These are phyloP conservation scores for Cladosporium sp. DNA, from an alignment of 2,329 filamentous ascomycete genomes.

Conservation along the genomic window DNA sequence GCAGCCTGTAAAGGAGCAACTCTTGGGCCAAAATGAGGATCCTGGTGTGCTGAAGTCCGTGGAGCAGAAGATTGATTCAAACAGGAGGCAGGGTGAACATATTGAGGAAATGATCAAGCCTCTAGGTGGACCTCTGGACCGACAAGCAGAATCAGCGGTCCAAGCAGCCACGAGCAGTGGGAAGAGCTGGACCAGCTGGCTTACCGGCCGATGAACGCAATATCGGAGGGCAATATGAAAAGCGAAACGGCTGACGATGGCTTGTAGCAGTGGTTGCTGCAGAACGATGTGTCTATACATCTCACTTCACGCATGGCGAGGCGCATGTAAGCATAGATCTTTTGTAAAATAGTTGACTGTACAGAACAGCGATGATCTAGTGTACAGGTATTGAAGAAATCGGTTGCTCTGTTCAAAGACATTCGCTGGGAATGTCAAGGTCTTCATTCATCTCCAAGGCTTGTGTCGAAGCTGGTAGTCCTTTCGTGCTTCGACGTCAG, in stretches of 20 bases:
- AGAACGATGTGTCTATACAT: not conserved
- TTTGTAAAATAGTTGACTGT: constrained; percentile 4
- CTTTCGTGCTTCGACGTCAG: no score
- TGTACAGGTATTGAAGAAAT: not conserved
- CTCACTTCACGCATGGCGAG: constrained; percentile 10
- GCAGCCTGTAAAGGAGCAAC: constrained; percentile 15
- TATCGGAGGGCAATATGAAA: no score
- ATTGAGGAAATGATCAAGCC: constrained; percentile 22
- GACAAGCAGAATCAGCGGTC: constrained; percentile 36
- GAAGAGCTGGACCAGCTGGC: constrained; percentile 43
- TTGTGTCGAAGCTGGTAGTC: no score
- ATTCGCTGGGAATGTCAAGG: no score
- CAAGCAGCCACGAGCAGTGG: constrained; percentile 31
- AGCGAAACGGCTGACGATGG: not conserved
- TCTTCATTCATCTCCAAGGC: no score
- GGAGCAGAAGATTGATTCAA: constrained; percentile 25
- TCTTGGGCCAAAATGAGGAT: constrained; percentile 14
- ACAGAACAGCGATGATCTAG: constrained; percentile 5
- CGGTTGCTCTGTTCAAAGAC: no score
- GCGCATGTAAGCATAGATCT: constrained; percentile 12
- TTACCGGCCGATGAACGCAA: constrained; percentile 14
- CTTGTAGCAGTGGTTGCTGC: not conserved
- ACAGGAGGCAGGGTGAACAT: constrained; percentile 23
- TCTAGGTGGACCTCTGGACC: constrained; percentile 41
- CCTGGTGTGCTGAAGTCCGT: constrained; percentile 29